Base-by-base conservation (phyloP, 2,329 filamentous ascomycete species). In the Stachybotrys chartarum region DNA sequence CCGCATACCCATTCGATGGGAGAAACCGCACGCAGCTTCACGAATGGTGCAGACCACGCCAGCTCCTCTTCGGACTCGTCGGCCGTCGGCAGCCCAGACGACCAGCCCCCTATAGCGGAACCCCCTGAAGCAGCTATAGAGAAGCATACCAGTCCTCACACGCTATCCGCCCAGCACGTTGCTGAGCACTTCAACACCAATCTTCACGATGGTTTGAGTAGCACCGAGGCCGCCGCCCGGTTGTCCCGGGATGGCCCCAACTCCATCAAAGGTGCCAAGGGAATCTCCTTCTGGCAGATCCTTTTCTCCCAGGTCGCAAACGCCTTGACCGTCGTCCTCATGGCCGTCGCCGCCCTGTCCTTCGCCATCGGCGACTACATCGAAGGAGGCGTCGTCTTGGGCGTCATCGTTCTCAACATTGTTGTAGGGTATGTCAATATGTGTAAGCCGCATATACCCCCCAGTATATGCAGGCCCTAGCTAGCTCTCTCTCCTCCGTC, bases 301-400 rank as follows among this genome's bases (percentile, higher is more conserved):
- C 80, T 90, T 74, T 72, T 90, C 73, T 87, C 86, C 67, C 87
- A 90, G 75, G 81, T 90, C 63, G 88, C 86, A 61, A 90, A 90
- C 75, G 88, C 86, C 74, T 76, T 90, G 72, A 90, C 87, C 60
- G 78, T 87, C 68, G 85, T 89, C 59, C 83, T 91, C 62, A 77
- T 91, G 61, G 83, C 89, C 64, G 87, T 88, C 64, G 90, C 89
- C 83, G 84, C 83, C 57, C 74, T 84, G 57, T 84, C 82, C 51
- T 87, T 86, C 72, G 82, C 78, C 67, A 87, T 87, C 61, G 65
- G 77, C 63, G 85, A 86, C 67, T 85, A 78, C 64, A 78, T 85
- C 66, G 83, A 86, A 73, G 83, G 78, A 59, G 79, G 78, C 61
- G 83, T 86, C 58, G 82, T 86, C 60, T 75, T 81, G 55, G 81